Conservation (phyloP, 768 basidiomycete species). For the Pleurotus djamor region DNA sequence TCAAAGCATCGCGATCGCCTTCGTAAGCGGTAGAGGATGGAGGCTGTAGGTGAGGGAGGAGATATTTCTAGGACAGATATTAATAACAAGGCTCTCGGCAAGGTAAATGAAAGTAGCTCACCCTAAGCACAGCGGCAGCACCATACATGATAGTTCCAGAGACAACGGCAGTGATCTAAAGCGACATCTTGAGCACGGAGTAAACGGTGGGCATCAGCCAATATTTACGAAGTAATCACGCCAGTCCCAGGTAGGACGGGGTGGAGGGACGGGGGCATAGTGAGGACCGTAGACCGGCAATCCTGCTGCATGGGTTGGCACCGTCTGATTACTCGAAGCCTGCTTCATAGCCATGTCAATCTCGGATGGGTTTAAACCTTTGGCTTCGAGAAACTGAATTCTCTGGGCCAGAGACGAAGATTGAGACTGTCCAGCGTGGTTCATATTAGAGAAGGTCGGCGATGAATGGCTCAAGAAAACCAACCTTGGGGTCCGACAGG, state of each 20-base stretch:
- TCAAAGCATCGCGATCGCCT: slow-evolving; percentile 79
- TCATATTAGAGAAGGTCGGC: slow-evolving; percentile 7
- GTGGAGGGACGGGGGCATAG: slow-evolving; percentile 36
- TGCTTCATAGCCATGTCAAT: slow-evolving; percentile 84
- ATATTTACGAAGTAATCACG: slow-evolving; percentile 90
- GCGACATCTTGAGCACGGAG: slow-evolving; percentile 19
- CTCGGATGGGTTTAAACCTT: slow-evolving; percentile 81
- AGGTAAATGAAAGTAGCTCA: slow-evolving; percentile 23
- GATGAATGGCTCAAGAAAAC: not conserved
- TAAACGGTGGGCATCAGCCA: slow-evolving; percentile 8
- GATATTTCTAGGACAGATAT: slow-evolving; percentile 66
- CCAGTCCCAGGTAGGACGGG: slow-evolving; percentile 80
- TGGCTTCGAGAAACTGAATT: slow-evolving; percentile 93
- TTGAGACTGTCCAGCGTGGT: slow-evolving; percentile 51
- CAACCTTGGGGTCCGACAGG: slow-evolving; percentile 80
- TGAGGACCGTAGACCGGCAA: slow-evolving; percentile 42
- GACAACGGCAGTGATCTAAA: slow-evolving; percentile 87
- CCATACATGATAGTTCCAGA: slow-evolving; percentile 86
- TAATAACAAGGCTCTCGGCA: not conserved
- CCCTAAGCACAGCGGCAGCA: slow-evolving; percentile 76
- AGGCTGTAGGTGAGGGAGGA: slow-evolving; percentile 88
- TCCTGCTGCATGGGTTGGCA: slow-evolving; percentile 26
- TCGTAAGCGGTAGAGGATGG: slow-evolving; percentile 89
- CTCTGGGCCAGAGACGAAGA: slow-evolving; percentile 79
- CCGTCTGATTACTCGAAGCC: slow-evolving; percentile 31